Percentiles rank a stretch among this genome's conserved stretches.
Conservation (phyloP, 805 yeast species). For the Debaryomyces tyrocola region DNA sequence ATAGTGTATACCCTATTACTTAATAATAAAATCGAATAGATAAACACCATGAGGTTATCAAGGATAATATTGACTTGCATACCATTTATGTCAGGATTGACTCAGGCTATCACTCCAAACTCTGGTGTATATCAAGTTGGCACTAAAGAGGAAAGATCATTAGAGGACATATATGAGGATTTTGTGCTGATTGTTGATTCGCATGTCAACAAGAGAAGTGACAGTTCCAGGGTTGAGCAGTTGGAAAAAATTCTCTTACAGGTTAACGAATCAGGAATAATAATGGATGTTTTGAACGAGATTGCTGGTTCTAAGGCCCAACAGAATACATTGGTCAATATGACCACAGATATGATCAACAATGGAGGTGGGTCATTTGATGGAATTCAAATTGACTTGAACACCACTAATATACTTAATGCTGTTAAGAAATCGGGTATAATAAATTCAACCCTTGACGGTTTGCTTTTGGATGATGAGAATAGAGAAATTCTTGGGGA, state of each 20-base stretch:
- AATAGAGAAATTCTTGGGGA: conserved; percentile 26
- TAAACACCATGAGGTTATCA: not conserved
- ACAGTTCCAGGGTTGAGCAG: conserved; percentile 3
- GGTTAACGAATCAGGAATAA: conserved; percentile 25
- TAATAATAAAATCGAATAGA: not conserved
- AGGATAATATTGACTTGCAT: not conserved
- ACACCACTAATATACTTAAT: conserved; percentile 20
- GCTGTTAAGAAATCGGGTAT: conserved; percentile 26
- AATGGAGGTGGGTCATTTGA: conserved; percentile 8
- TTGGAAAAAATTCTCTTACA: conserved; percentile 12
- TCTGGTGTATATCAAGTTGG: not conserved
- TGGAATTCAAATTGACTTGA: conserved; percentile 20
- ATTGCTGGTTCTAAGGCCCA: conserved; percentile 30
- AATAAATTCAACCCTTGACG: conserved; percentile 21
- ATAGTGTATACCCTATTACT: too few relatives aligned
- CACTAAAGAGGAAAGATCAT: not conserved
- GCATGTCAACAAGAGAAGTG: conserved; percentile 1
- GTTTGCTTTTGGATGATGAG: conserved; percentile 28
- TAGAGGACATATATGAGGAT: not conserved
- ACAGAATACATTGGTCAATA: conserved; percentile 27
- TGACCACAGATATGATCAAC: conserved; percentile 13
- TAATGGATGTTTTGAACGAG: conserved; percentile 24
- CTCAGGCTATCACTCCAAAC: not conserved
- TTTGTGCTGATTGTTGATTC: not conserved
- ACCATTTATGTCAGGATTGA: not conserved